phyloP scores from a whole-genome alignment of 2,329 filamentous ascomycete species.

The Hypomyces perniciosus region DNA sequence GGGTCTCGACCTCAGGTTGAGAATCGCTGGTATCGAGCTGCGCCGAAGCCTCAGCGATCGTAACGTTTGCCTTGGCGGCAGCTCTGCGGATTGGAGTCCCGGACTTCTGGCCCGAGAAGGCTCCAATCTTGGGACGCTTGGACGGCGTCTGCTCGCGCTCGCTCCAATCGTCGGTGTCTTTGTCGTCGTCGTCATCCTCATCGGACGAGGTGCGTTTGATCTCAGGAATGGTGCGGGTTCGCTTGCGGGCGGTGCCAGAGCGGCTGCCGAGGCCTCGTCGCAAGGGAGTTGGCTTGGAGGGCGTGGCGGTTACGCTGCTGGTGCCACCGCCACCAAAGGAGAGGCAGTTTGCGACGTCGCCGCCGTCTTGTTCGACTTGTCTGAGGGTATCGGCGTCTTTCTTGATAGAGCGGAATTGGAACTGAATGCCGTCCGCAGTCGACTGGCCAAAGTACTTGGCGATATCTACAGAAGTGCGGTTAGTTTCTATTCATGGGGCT shows the following conservation, averaged over 20 bases:
- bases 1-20: conserved; percentile 16
- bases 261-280: conserved; percentile 15
- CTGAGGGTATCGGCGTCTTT: conserved; percentile 44
- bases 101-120: conserved; percentile 19
- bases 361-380: conserved; percentile 36
- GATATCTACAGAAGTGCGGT: conserved; percentile 41
- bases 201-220: conserved; percentile 24
- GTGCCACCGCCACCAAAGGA: conserved; percentile 19
- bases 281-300: conserved; percentile 21
- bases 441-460: conserved; percentile 55
- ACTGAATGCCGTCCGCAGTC: conserved; percentile 52
- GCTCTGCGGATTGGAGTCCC: conserved; percentile 26
- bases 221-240: conserved; percentile 10
- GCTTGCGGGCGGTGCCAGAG: conserved; percentile 23
- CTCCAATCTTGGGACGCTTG: conserved; percentile 27
- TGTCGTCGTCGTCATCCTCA: conserved; percentile 22
- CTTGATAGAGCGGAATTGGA: conserved; percentile 54
- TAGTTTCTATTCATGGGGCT: background rate
- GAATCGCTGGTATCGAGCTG: conserved; percentile 26
- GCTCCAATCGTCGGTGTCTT: conserved; percentile 25
- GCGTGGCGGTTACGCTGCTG: conserved; percentile 24
- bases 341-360: conserved; percentile 40
- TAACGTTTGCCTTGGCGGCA: conserved; percentile 28
- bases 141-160: conserved; percentile 32
- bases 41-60: conserved; percentile 25